Evolutionary conservation across 805 yeast genomes (phyloP).

Genomic region (Jamesozyma jinghongensis): DNA sequence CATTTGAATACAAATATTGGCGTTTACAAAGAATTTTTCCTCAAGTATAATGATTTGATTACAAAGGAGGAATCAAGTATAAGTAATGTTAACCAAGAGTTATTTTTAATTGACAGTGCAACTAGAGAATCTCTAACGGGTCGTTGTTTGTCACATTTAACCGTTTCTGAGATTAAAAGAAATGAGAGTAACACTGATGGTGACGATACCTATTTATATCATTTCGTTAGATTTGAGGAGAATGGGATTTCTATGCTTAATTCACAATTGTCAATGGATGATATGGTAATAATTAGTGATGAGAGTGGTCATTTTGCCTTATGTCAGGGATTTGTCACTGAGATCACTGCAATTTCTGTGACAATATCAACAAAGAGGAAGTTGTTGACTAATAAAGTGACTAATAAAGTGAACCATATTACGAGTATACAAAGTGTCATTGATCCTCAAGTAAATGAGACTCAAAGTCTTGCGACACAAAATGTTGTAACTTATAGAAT

Average conservation of each 20-base stretch:
- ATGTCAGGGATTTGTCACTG: constrained; percentile 49
- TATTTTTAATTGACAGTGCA: constrained; percentile 45
- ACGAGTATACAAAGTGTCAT: constrained; percentile 12
- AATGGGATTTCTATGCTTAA: constrained; percentile 13
- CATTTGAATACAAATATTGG: constrained; percentile 36
- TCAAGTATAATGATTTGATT: constrained; percentile 65
- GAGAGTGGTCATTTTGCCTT: constrained; percentile 70
- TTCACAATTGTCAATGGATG: constrained; percentile 48
- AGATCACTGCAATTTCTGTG: constrained; percentile 36
- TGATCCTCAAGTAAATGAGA: constrained; percentile 3
- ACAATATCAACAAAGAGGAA: constrained; percentile 46
- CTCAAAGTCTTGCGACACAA: constrained; percentile 30
- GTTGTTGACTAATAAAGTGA: constrained; percentile 33
- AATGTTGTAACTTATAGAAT: constrained; percentile 42
- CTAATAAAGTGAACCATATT: constrained; percentile 4
- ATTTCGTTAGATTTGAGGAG: constrained; percentile 30
- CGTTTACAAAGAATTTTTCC: constrained; percentile 46
- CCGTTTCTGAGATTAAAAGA: constrained; percentile 28
- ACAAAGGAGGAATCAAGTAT: constrained; percentile 63
- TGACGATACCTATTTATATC: constrained; percentile 35
- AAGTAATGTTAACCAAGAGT: constrained; percentile 43
- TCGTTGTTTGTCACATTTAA: constrained; percentile 45
- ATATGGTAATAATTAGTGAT: constrained; percentile 67
- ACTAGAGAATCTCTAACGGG: constrained; percentile 58
- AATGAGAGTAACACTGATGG: constrained; percentile 13